Conservation (phyloP, 2,329 filamentous ascomycete species). For the Trichophyton simii region DNA sequence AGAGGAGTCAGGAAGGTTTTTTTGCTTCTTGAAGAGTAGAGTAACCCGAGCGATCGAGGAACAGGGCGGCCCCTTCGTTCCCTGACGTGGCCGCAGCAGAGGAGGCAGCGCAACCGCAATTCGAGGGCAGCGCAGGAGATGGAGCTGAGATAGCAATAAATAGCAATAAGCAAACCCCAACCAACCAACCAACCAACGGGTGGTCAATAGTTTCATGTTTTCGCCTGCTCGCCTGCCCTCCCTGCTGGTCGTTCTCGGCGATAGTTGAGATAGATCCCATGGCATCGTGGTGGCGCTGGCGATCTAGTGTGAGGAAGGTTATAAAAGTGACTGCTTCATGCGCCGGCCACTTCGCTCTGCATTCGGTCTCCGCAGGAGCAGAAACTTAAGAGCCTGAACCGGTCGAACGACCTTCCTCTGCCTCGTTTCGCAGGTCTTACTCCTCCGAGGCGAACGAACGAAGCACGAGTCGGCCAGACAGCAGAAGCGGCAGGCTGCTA, state of each 20-base stretch:
- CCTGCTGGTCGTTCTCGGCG: neutral
- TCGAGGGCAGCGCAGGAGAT: neutral
- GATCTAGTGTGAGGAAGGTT: neutral
- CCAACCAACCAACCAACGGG: slow-evolving; percentile 3
- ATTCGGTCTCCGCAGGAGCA: neutral
- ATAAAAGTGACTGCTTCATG: neutral
- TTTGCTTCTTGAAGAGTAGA: neutral
- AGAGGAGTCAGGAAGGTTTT: slow-evolving; percentile 1
- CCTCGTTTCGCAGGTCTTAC: no score
- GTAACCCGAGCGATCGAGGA: slow-evolving; percentile 4
- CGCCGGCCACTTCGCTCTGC: neutral
- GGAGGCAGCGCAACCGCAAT: neutral
- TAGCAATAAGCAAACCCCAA: neutral
- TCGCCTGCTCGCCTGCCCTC: neutral
- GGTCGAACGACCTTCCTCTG: no score
- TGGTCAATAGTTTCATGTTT: slow-evolving; percentile 3
- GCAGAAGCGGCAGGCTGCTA: neutral
- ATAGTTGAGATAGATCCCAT: neutral
- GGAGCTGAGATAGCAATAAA: neutral
- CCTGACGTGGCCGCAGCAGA: slow-evolving; percentile 5
- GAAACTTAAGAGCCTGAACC: neutral
- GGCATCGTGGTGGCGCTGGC: neutral
- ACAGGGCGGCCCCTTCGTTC: neutral
- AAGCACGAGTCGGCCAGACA: no score
- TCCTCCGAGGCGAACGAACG: no score